A percentile compares a stretch with the other conserved stretches of the same genome.
Conservation (phyloP, 805 yeast genomes). For the Priceomyces fermenticarens region DNA sequence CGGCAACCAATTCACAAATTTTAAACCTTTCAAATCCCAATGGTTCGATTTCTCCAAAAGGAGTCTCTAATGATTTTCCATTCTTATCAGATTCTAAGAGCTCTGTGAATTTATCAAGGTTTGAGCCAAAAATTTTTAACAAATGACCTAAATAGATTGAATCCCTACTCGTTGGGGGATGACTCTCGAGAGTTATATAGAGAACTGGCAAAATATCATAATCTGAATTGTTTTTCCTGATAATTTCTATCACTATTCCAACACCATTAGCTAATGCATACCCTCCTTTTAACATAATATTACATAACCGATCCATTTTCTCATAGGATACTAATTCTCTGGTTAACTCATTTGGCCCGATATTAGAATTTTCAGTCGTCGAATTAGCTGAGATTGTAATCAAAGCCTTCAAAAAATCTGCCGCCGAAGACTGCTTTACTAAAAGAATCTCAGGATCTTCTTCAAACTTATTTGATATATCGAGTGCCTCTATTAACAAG, state of each 20-base stretch:
- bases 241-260: slow-evolving; percentile 46
- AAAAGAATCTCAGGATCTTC: slow-evolving; percentile 17
- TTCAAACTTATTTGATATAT: slow-evolving; percentile 13
- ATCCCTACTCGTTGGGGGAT: slow-evolving; percentile 47
- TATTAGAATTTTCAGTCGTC: slow-evolving; percentile 43
- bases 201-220: slow-evolving; percentile 44
- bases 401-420: slow-evolving; percentile 43
- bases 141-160: slow-evolving; percentile 46
- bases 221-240: slow-evolving; percentile 44
- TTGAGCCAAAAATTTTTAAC: slow-evolving; percentile 36
- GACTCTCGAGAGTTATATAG: slow-evolving; percentile 43
- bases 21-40: slow-evolving; percentile 46
- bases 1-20: slow-evolving; percentile 46
- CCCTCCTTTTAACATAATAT: slow-evolving; percentile 44
- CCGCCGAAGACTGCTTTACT: slow-evolving; percentile 40
- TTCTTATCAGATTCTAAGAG: slow-evolving; percentile 23
- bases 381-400: slow-evolving; percentile 47
- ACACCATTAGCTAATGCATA: slow-evolving; percentile 47
- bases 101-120: slow-evolving; percentile 34
- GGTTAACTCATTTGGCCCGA: slow-evolving; percentile 47
- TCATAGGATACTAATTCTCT: slow-evolving; percentile 40
- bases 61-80: slow-evolving; percentile 20
- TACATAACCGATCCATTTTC: slow-evolving; percentile 33
- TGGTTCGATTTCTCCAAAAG: slow-evolving; percentile 39
- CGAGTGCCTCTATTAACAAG: slow-evolving; percentile 33